A percentile compares a stretch with the other conserved stretches of the same genome.
Evolutionary conservation across 2,329 filamentous ascomycete genomes (phyloP).

Genomic region (Exserohilum rostratum): DNA sequence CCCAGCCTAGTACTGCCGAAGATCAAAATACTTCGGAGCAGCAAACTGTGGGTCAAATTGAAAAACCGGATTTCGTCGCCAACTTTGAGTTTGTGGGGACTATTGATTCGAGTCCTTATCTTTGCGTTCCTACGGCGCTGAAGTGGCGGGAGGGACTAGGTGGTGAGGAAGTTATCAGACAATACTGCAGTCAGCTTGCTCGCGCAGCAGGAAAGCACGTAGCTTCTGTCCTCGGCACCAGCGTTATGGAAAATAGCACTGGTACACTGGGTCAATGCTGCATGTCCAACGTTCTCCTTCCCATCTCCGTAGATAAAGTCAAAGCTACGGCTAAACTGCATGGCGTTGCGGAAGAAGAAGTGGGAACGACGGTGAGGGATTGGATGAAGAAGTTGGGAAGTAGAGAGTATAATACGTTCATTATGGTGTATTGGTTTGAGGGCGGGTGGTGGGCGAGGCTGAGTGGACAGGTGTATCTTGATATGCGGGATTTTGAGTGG

Average conservation of each 20-base stretch:
- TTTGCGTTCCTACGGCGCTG: slow-evolving; percentile 74
- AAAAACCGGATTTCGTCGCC: slow-evolving; percentile 66
- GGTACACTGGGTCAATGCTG: slow-evolving; percentile 69
- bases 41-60: background rate
- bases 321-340: slow-evolving; percentile 18
- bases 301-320: slow-evolving; percentile 58
- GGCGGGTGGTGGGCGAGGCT: slow-evolving; percentile 72
- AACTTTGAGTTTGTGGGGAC: slow-evolving; percentile 82
- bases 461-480: slow-evolving; percentile 85
- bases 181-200: slow-evolving; percentile 69
- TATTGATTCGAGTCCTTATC: slow-evolving; percentile 71
- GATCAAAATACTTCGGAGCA: slow-evolving; percentile 9
- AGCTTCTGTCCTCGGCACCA: slow-evolving; percentile 69
- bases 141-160: slow-evolving; percentile 73
- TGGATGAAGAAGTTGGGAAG: slow-evolving; percentile 52
- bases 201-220: slow-evolving; percentile 66
- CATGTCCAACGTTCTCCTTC: slow-evolving; percentile 76
- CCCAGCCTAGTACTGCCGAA: background rate
- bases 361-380: slow-evolving; percentile 43
- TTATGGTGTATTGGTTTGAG: slow-evolving; percentile 67
- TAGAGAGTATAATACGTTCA: slow-evolving; percentile 72
- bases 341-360: slow-evolving; percentile 24
- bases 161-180: slow-evolving; percentile 72
- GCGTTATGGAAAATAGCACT: slow-evolving; percentile 70
- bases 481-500: slow-evolving; percentile 77